These are phyloP conservation scores for Syncephalastrum racemosum DNA, from an alignment of 371 early-diverging fungal genomes.

Conservation along the genomic window DNA sequence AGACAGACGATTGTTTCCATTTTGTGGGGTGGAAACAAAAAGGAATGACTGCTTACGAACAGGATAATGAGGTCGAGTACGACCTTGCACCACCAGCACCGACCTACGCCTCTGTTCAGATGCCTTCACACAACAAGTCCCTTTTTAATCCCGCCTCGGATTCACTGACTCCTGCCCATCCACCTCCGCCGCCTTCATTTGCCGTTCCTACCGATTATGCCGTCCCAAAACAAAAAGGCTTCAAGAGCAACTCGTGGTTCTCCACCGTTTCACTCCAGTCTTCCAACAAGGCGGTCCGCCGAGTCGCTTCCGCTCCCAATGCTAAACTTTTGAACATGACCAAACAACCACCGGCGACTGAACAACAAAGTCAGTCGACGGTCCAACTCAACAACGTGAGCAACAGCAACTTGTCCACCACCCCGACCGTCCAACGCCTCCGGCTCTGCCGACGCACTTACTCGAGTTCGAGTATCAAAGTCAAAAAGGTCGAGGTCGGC, in stretches of 20 bases:
- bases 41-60: no score
- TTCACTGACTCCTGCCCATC: background rate
- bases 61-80: no score
- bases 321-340: slow-evolving; percentile 32
- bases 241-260: slow-evolving; percentile 49
- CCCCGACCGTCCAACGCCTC: slow-evolving; percentile 17
- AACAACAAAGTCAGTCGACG: slow-evolving; percentile 6
- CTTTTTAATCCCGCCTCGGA: slow-evolving; percentile 28
- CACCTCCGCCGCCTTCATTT: slow-evolving; percentile 20
- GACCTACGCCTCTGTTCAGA: slow-evolving; percentile 29
- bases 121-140: slow-evolving; percentile 31
- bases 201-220: slow-evolving; percentile 38
- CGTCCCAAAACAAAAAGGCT: slow-evolving; percentile 11
- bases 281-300: slow-evolving; percentile 39
- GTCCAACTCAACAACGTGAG: slow-evolving; percentile 15
- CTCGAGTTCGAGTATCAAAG: slow-evolving; percentile 78
- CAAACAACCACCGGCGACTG: slow-evolving; percentile 13
- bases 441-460: slow-evolving; percentile 59
- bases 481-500: slow-evolving; percentile 75
- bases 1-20: no score
- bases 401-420: background rate
- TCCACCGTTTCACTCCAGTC: slow-evolving; percentile 16
- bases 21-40: no score
- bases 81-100: slow-evolving; percentile 37
- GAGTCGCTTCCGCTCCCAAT: slow-evolving; percentile 59